Percentiles rank a stretch among this genome's conserved stretches.
Conservation (phyloP, 2,329 filamentous ascomycete species). For the Fusarium sublunatum region DNA sequence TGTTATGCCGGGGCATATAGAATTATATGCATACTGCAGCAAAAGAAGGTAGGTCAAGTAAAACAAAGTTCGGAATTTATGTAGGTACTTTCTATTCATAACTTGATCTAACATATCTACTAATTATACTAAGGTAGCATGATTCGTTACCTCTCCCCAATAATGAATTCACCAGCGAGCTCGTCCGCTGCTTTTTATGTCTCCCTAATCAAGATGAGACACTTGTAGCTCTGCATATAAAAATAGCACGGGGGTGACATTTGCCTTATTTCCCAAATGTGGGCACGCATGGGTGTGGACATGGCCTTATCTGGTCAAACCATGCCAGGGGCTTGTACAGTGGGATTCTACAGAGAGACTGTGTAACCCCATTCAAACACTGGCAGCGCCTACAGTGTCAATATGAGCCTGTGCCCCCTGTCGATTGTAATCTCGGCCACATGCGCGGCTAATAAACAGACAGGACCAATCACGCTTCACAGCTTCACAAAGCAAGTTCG, state of each 20-base stretch:
- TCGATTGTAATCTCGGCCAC: constrained; percentile 45
- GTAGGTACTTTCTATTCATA: no score
- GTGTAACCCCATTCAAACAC: constrained; percentile 7
- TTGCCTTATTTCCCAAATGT: constrained; percentile 18
- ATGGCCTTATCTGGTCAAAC: constrained; percentile 46
- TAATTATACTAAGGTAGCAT: no score
- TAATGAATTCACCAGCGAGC: no score
- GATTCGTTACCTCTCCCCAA: no score
- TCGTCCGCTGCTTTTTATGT: no score
- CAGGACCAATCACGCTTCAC: constrained; percentile 37
- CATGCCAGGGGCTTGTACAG: constrained; percentile 37
- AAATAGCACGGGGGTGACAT: constrained; percentile 25
- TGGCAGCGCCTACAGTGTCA: constrained; percentile 31
- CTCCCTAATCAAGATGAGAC: constrained; percentile 4
- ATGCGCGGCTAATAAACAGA: constrained; percentile 43
- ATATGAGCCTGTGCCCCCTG: constrained; percentile 20
- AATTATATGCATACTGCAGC: no score
- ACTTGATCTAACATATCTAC: no score
- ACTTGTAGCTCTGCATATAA: constrained; percentile 23
- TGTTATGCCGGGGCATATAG: no score
- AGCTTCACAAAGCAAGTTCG: constrained; percentile 2
- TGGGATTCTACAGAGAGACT: constrained; percentile 10
- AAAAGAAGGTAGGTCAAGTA: no score
- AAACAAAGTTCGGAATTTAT: no score
- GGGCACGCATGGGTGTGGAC: constrained; percentile 20